phyloP scores from a whole-genome alignment of 352 stramenopile genomes.

The Stramenopiles sp. region DNA sequence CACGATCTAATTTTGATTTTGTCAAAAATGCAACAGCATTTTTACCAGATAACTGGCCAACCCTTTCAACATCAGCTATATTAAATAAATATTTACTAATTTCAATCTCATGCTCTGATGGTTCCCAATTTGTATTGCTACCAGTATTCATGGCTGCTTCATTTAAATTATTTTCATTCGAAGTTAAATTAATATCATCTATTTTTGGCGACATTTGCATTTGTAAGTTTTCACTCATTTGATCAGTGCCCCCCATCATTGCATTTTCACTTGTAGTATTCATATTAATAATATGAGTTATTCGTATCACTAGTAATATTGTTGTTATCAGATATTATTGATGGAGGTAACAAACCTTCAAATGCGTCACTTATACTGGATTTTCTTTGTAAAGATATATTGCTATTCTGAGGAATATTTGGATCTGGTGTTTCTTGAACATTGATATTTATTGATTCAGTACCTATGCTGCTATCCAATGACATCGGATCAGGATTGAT shows the following conservation, averaged over 20 bases:
- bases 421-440: neutral
- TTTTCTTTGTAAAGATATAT: neutral
- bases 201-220: no score
- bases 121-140: neutral
- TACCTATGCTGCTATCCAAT: neutral
- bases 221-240: no score
- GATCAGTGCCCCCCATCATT: no score
- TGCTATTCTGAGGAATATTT: neutral
- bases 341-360: neutral
- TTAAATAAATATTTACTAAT: neutral
- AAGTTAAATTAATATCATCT: neutral
- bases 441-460: neutral
- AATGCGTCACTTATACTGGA: neutral
- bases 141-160: neutral
- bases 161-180: neutral
- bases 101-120: neutral
- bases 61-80: neutral
- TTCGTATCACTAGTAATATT: neutral
- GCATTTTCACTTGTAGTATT: no score
- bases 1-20: slow-evolving; percentile 17
- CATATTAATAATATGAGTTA: neutral
- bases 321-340: neutral
- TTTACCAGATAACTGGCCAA: slow-evolving; percentile 6
- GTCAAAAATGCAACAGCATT: slow-evolving; percentile 23
- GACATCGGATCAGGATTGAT: neutral